Conservation (phyloP, 2,329 filamentous ascomycete genomes). For the Penicillium palitans region DNA sequence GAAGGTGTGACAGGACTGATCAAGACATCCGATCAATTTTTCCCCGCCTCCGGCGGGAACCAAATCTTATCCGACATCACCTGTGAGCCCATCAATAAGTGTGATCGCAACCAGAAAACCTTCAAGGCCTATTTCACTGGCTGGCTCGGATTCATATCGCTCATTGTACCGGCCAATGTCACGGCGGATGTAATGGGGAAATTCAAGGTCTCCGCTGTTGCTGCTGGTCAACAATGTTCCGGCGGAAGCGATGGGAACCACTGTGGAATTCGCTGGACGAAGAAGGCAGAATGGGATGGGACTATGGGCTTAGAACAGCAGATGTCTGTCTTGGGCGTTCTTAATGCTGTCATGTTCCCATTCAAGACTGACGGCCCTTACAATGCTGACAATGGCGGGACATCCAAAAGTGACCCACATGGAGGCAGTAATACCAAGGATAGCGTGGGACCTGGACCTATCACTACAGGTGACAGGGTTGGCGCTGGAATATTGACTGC, state of each 20-base stretch:
- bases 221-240: conserved; percentile 61
- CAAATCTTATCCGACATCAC: conserved; percentile 63
- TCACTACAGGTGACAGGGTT: conserved; percentile 29
- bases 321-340: conserved; percentile 64
- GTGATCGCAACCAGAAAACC: conserved; percentile 67
- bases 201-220: conserved; percentile 57
- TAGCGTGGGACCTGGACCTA: conserved; percentile 2
- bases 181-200: conserved; percentile 54
- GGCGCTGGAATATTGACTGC: conserved; percentile 37
- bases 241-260: conserved; percentile 51
- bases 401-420: conserved; percentile 31
- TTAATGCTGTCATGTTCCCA: conserved; percentile 60
- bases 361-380: conserved; percentile 47
- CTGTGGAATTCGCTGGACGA: conserved; percentile 63
- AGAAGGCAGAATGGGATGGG: conserved; percentile 51
- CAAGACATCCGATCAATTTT: conserved; percentile 49
- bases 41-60: conserved; percentile 44
- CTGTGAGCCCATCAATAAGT: conserved; percentile 61
- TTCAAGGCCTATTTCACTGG: conserved; percentile 69
- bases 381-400: conserved; percentile 55
- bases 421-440: conserved; percentile 21
- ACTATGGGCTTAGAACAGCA: conserved; percentile 63
- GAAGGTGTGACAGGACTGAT: conserved; percentile 56
- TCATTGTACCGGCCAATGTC: conserved; percentile 58
- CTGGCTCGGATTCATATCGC: conserved; percentile 60